These are phyloP conservation scores for Rhododendron ovatum DNA, from an alignment of 148 eudicot species.

Conservation along the genomic window DNA sequence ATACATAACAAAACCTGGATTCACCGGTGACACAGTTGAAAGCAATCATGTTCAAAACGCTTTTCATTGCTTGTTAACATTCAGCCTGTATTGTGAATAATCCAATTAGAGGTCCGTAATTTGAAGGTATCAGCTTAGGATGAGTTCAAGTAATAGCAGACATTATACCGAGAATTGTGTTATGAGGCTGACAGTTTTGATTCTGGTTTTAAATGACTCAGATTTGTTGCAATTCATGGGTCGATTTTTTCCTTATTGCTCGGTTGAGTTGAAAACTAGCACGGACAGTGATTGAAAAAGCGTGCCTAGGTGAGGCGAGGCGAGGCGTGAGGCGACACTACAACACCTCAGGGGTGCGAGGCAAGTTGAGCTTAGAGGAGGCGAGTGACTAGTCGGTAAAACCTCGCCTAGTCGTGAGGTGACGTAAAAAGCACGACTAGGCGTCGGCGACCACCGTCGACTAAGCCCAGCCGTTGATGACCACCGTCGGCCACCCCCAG, in stretches of 20 bases:
- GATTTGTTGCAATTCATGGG: neutral
- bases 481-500: too few species aligned
- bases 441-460: too few species aligned
- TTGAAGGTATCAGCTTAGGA: neutral
- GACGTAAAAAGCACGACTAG: too few species aligned
- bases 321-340: too few species aligned
- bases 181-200: neutral
- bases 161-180: neutral
- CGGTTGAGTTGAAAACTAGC: neutral
- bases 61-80: neutral
- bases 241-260: neutral
- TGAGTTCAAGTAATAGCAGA: neutral
- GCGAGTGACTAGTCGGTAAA: too few species aligned
- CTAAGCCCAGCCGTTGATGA: too few species aligned
- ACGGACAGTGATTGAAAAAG: too few species aligned
- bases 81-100: neutral
- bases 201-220: neutral
- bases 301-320: too few species aligned
- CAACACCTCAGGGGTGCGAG: too few species aligned
- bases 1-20: neutral
- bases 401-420: too few species aligned
- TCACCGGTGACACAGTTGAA: neutral
- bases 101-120: neutral
- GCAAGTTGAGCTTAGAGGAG: too few species aligned
- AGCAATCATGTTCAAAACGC: neutral